Percentiles rank a stretch among this genome's conserved stretches.
Conservation (phyloP, 257 asterid species). For the Solanum medicagineum region DNA sequence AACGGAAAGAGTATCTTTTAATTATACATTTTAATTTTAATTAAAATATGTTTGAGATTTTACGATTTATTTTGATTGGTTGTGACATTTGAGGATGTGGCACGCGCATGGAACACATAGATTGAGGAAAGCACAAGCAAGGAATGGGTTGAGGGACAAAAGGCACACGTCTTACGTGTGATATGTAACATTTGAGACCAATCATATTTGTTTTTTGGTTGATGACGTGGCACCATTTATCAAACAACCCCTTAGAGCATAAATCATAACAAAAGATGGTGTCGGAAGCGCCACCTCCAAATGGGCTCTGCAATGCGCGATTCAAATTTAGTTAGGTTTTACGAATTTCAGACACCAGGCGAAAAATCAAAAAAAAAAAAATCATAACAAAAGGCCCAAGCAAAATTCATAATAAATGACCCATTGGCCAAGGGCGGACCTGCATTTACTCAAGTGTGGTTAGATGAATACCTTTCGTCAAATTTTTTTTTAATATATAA, state of each 20-base stretch:
- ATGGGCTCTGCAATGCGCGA: too few species aligned
- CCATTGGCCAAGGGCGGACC: too few species aligned
- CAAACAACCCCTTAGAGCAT: too few species aligned
- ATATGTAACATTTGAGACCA: neutral
- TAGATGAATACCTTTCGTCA: too few species aligned
- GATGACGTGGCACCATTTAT: neutral
- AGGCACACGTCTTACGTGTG: neutral
- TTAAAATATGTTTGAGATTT: neutral
- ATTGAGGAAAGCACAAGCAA: neutral
- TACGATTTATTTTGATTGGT: neutral
- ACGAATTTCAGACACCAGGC: rapidly evolving
- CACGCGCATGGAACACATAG: neutral
- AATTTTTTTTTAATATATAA: too few species aligned
- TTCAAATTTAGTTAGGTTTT: too few species aligned
- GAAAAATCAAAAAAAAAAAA: too few species aligned
- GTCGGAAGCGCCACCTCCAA: too few species aligned
- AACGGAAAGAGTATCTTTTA: neutral
- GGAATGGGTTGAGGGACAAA: neutral
- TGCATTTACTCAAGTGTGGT: too few species aligned
- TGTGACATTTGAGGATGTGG: neutral
- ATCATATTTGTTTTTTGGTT: neutral
- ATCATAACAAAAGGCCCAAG: too few species aligned
- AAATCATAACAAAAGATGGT: too few species aligned
- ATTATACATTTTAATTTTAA: neutral
- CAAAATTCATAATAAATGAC: too few species aligned